These are phyloP conservation scores for Xylaria bambusicola DNA, from an alignment of 495 filamentous ascomycete species.

Conservation along the genomic window DNA sequence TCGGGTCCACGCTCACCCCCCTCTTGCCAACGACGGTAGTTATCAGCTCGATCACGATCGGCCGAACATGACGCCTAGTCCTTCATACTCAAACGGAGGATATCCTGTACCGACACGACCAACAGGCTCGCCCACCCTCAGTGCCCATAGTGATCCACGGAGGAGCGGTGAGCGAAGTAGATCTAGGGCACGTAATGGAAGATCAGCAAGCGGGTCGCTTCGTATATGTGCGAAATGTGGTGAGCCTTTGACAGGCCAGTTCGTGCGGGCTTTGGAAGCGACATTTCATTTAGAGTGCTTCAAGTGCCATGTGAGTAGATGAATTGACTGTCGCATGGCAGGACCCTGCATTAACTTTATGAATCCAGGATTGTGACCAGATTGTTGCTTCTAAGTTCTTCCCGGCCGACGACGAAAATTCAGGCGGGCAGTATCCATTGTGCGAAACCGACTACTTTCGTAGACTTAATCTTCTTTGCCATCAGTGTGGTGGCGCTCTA, in stretches of 20 bases:
- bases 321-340: conserved; percentile 7
- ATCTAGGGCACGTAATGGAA: conserved; percentile 45
- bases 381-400: conserved; percentile 99
- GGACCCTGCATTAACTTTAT: conserved; percentile 12
- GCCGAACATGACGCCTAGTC: conserved; percentile 37
- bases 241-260: conserved; percentile 85
- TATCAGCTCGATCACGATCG: conserved; percentile 42
- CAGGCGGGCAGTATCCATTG: conserved; percentile 84
- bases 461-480: conserved; percentile 85
- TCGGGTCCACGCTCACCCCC: conserved; percentile 35
- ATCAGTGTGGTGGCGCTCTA: conserved; percentile 87
- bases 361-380: conserved; percentile 82
- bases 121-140: conserved; percentile 44
- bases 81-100: conserved; percentile 40
- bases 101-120: conserved; percentile 35
- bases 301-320: conserved; percentile 79
- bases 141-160: conserved; percentile 37
- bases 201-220: conserved; percentile 53
- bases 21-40: conserved; percentile 25
- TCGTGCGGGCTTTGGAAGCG: conserved; percentile 86
- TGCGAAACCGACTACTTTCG: conserved; percentile 99
- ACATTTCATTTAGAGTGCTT: conserved; percentile 99
- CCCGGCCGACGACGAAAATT: conserved; percentile 86
- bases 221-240: conserved; percentile 87
- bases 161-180: conserved; percentile 52